A percentile compares a stretch with the other conserved stretches of the same genome.
Conservation (phyloP, 2,329 filamentous ascomycete genomes). For the Pseudopithomyces chartarum region DNA sequence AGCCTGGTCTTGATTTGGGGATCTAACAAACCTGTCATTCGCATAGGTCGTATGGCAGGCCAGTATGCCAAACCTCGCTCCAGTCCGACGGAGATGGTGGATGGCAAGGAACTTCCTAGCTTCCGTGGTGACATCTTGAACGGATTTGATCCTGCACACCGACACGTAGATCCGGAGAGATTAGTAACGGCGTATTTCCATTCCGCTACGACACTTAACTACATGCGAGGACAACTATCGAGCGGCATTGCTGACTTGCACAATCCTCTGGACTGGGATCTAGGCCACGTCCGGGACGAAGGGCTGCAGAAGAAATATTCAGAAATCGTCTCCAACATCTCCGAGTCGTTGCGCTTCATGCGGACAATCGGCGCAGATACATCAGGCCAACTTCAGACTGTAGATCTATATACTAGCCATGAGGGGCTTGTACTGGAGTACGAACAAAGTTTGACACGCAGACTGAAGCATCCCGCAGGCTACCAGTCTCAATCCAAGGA, state of each 20-base stretch:
- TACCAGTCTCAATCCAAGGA: constrained; percentile 40
- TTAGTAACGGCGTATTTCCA: constrained; percentile 94
- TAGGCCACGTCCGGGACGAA: constrained; percentile 87
- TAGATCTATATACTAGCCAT: constrained; percentile 94
- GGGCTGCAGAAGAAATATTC: constrained; percentile 85
- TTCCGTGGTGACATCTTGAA: constrained; percentile 97
- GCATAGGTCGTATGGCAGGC: constrained; percentile 94
- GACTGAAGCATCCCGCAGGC: constrained; percentile 67
- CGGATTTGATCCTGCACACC: constrained; percentile 76
- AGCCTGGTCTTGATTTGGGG: constrained; percentile 94
- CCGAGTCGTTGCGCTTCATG: constrained; percentile 92
- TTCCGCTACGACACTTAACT: constrained; percentile 93
- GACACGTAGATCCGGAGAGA: constrained; percentile 79
- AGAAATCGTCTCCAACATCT: constrained; percentile 81
- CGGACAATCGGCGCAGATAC: constrained; percentile 89
- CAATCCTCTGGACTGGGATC: constrained; percentile 89
- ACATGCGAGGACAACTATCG: constrained; percentile 79
- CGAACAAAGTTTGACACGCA: constrained; percentile 83
- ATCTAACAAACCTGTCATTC: constrained; percentile 78
- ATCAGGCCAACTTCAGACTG: constrained; percentile 81
- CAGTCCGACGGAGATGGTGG: constrained; percentile 79
- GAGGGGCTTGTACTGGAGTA: constrained; percentile 95
- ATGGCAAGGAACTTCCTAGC: constrained; percentile 81
- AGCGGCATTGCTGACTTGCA: constrained; percentile 94
- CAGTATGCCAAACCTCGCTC: constrained; percentile 97